Base-by-base conservation (phyloP, 805 yeast species). In the Jamesozyma piceae region DNA sequence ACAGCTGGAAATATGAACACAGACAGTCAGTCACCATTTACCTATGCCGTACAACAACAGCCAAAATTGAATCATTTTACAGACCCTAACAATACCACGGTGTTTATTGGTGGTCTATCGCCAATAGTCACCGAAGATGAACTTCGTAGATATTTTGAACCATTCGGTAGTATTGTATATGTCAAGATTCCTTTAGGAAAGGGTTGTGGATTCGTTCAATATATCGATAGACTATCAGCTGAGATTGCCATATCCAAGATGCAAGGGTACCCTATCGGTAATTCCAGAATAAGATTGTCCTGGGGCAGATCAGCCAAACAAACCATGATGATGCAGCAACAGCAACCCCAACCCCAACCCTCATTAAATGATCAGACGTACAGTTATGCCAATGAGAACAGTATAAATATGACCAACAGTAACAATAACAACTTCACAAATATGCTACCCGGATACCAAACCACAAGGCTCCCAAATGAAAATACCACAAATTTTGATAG, bases 191-290 rank as follows among this genome's bases (percentile, higher is more conserved):
- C 94, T 4, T 74, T 78, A 5, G 90, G 66, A 27, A 68, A 66
- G 50, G 84, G 83, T 47, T 86, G 95, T 64, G 95, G 95, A 1
- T 87, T 89, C 65, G 87, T 88, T 42, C 94, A 85, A 62, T 88
- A 75, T 59, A 75, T 78, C 33, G 76, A 80, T 41, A 70, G 95
- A 44, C 77, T 78, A 35, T 78, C 85, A 51, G 96, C 96, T 1
- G 96, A 89, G 63, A 72, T 72, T 42, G 95, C 96, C 10, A 83
- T 88, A 48, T 70, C 76, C 29, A 82, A 80, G 49, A 82, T 88
- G 94, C 95, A 88, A 64, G 95, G 95, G 9, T 85, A 78, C 58
- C 86, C 87, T 30, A 80, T 88, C 52, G 90, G 89, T 39, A 88
- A 85, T 44, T 80, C 85, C 44, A 73, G 90, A 47, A 79, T 88